phyloP scores from a whole-genome alignment of 345 rosid genomes.

The Brassica cretica region DNA sequence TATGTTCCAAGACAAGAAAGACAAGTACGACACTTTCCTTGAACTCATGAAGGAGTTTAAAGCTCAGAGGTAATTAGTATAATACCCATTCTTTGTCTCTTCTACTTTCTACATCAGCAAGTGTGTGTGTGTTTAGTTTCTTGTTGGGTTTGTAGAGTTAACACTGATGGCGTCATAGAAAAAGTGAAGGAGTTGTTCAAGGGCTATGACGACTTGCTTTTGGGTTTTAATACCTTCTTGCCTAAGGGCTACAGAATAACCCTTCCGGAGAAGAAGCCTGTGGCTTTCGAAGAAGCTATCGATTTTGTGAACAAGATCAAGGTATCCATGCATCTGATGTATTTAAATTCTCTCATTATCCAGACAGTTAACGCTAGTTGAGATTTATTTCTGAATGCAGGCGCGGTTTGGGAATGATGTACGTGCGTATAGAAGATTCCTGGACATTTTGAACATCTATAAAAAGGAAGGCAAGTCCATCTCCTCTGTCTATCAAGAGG shows the following conservation, averaged over 20 bases:
- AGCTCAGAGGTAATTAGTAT: conserved; percentile 66
- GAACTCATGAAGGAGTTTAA: conserved; percentile 97
- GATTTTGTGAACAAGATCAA: conserved; percentile 91
- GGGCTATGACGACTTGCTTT: conserved; percentile 80
- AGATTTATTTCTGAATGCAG: conserved; percentile 44
- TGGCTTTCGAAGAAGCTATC: conserved; percentile 86
- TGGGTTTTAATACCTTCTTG: conserved; percentile 95
- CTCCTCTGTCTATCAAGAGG: conserved; percentile 85
- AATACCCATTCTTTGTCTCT: background rate
- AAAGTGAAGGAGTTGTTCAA: conserved; percentile 89
- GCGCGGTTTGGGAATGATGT: conserved; percentile 84
- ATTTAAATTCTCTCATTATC: background rate
- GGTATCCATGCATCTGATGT: conserved; percentile 27
- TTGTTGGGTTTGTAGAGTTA: conserved; percentile 54
- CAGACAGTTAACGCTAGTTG: background rate
- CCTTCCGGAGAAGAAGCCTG: conserved; percentile 79
- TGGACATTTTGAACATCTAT: conserved; percentile 90
- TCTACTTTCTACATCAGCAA: background rate
- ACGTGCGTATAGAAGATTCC: conserved; percentile 80
- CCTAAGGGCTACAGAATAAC: conserved; percentile 91
- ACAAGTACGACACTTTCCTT: conserved; percentile 83
- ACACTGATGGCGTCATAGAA: conserved; percentile 84
- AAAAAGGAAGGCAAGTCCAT: conserved; percentile 84
- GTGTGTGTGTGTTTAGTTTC: background rate
- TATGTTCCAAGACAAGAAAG: conserved; percentile 75